phyloP scores from a whole-genome alignment of 345 rosid genomes.

The Melastoma malabathricum region DNA sequence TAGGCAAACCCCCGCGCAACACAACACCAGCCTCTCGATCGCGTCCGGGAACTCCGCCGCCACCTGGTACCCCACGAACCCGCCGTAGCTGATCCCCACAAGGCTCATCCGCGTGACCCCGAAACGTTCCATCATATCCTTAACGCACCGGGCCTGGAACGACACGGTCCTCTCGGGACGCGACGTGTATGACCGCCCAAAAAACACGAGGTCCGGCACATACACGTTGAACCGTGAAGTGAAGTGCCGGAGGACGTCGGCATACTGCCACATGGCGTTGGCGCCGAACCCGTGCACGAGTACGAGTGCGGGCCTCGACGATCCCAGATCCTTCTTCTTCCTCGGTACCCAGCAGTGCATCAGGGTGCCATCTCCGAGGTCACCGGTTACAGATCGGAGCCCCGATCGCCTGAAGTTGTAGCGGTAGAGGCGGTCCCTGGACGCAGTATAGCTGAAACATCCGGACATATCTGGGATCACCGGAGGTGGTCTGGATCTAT shows the following conservation, averaged over 20 bases:
- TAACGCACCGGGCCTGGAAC: conserved; percentile 54
- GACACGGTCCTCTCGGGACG: conserved; percentile 34
- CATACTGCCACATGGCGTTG: conserved; percentile 77
- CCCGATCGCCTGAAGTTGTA: conserved; percentile 7
- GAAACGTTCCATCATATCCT: conserved; percentile 36
- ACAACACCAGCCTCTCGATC: conserved; percentile 49
- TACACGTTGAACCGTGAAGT: conserved; percentile 47
- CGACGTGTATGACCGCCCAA: conserved; percentile 41
- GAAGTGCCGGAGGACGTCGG: conserved; percentile 42
- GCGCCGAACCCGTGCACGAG: conserved; percentile 74
- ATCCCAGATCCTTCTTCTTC: conserved; percentile 7
- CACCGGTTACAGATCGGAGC: conserved; percentile 13
- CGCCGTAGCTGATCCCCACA: conserved; percentile 75
- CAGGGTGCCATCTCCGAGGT: conserved; percentile 43
- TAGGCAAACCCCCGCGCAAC: conserved; percentile 64
- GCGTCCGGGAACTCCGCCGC: conserved; percentile 40
- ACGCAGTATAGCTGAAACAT: conserved; percentile 13
- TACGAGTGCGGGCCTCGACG: conserved; percentile 36
- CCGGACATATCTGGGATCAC: conserved; percentile 3
- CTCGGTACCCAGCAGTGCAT: conserved; percentile 76
- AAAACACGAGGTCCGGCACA: conserved; percentile 64
- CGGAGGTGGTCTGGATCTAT: too few relatives aligned
- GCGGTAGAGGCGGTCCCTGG: conserved; percentile 11
- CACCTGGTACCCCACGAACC: conserved; percentile 67
- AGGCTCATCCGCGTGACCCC: conserved; percentile 32